phyloP scores from a whole-genome alignment of 805 yeast species.

The Maudiozyma turicensis region DNA sequence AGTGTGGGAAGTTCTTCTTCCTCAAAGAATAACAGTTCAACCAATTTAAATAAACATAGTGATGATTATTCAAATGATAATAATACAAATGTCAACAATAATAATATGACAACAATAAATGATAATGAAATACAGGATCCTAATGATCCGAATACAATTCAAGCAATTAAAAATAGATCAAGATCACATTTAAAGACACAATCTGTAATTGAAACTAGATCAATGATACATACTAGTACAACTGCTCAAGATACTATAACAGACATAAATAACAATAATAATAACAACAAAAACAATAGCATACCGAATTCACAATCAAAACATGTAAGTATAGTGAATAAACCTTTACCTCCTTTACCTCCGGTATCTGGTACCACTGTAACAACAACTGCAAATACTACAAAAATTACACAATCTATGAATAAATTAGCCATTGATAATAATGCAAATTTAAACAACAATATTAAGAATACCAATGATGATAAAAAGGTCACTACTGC shows the following conservation, averaged over 20 bases:
- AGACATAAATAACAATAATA: neutral
- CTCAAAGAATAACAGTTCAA: neutral
- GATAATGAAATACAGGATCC: neutral
- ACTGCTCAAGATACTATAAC: neutral
- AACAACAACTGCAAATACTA: neutral
- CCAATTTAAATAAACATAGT: neutral
- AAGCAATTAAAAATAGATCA: neutral
- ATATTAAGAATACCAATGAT: conserved; percentile 6
- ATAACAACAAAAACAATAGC: neutral
- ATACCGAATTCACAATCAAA: conserved; percentile 5
- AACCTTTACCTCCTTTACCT: conserved; percentile 37
- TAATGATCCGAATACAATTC: neutral
- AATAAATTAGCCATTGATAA: neutral
- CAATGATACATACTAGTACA: neutral
- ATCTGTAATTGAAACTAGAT: neutral
- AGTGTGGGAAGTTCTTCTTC: conserved; percentile 22
- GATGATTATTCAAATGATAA: neutral
- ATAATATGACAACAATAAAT: neutral
- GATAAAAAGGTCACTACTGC: conserved; percentile 2
- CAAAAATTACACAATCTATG: neutral
- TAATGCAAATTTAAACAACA: neutral
- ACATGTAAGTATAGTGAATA: conserved; percentile 28
- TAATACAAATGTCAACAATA: neutral
- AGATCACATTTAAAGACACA: neutral
- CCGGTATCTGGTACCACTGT: conserved; percentile 1